A percentile compares a stretch with the other conserved stretches of the same genome.
These are phyloP conservation scores for Ogataea zsoltii DNA, from an alignment of 805 yeast genomes.

Conservation along the genomic window DNA sequence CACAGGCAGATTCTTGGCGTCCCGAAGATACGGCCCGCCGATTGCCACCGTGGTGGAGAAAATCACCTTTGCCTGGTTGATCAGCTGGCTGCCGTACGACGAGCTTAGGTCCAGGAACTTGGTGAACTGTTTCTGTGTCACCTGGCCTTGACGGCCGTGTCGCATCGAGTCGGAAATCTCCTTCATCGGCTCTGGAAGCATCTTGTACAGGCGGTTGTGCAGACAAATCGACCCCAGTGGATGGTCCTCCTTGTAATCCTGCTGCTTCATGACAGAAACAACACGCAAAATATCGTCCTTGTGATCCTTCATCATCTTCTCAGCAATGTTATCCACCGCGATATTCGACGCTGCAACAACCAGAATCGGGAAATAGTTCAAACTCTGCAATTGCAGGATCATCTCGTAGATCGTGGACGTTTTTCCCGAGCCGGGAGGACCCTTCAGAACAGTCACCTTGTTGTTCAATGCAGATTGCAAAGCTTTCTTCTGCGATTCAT, in stretches of 20 bases:
- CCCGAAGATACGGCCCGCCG: conserved; percentile 64
- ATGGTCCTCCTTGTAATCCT: conserved; percentile 57
- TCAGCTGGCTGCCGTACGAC: conserved; percentile 47
- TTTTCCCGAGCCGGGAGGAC: conserved; percentile 83
- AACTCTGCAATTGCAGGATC: conserved; percentile 69
- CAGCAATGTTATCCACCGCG: conserved; percentile 77
- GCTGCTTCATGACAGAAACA: conserved; percentile 59
- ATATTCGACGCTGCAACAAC: conserved; percentile 77
- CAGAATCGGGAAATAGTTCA: conserved; percentile 60
- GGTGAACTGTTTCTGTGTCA: conserved; percentile 46
- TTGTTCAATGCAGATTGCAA: conserved; percentile 69
- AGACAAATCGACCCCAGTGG: conserved; percentile 60
- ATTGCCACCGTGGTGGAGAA: conserved; percentile 74
- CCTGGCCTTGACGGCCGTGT: conserved; percentile 42
- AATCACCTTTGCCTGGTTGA: conserved; percentile 67
- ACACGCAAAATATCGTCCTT: conserved; percentile 56
- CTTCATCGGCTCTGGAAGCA: conserved; percentile 46
- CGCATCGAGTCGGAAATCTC: conserved; percentile 46
- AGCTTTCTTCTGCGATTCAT: conserved; percentile 74
- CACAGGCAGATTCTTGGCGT: conserved; percentile 50
- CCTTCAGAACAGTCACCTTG: conserved; percentile 58
- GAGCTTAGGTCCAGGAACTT: conserved; percentile 48
- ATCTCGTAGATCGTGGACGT: conserved; percentile 84
- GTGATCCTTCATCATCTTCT: conserved; percentile 54
- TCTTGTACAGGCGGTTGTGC: conserved; percentile 57